Base-by-base conservation (phyloP, 2,329 filamentous ascomycete genomes). In the Penicillium sp. region DNA sequence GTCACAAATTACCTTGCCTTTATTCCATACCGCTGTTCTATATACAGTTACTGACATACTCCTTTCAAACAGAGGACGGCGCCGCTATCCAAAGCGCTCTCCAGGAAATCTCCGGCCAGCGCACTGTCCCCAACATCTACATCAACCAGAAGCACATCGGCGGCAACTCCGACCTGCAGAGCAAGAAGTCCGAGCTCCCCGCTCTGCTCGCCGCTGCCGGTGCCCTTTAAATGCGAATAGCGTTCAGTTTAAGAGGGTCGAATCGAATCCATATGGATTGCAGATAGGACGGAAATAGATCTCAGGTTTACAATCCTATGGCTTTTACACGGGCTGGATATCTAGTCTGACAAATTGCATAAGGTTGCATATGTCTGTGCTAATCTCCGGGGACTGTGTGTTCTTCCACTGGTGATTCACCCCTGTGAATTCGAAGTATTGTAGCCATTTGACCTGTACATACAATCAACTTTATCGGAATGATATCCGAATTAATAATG, bases 81-180 rank as follows among this genome's bases (percentile, higher is more conserved):
- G 74, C 79, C 64, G 92, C 82, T 13, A 86, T 99, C 70, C 95
- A 99, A 82, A 82, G 86, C 63, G 91, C 92, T 26, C 90, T 99
- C 59, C 76, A 85, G 66, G 84, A 93, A 63, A 85, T 98, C 69
- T 91, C 87, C 56, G 82, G 84, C 75, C 95, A 99, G 83, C 83
- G 87, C 70, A 93, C 90, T 69, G 95, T 99, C 6, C 95, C 95
- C 69, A 98, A 98, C 82, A 90, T 96, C 80, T 98, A 90, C 82
- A 98, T 99, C 78, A 80, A 80, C 68, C 80, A 92, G 80, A 81
- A 96, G 81, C 93, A 97, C 79, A 96, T 99, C 74, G 95, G 95
- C 62, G 95, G 95, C 66, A 98, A 98, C 85, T 96, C 91, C 24
- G 93, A 95, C 68, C 76, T 96, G 63, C 88, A 93, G 79, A 82